Conservation (phyloP, 169 alveolate species). For the Amoebophrya sp. region DNA sequence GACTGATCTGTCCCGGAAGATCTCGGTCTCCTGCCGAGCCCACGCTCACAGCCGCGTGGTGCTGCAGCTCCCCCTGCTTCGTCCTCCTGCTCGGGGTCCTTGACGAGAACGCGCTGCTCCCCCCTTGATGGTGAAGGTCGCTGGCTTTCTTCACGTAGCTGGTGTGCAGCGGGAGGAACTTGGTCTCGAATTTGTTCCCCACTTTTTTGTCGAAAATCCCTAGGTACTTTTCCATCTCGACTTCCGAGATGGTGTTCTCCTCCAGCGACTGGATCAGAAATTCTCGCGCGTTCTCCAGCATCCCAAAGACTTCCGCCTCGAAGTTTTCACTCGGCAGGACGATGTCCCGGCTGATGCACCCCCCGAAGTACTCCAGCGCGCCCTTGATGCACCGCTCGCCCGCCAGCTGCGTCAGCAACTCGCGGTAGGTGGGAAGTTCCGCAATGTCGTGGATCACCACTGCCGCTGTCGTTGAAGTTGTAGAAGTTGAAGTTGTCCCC, state of each 20-base stretch:
- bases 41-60: too few relatives aligned
- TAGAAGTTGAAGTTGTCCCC: too few relatives aligned
- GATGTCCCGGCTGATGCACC: not conserved
- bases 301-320: not conserved
- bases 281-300: not conserved
- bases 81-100: too few relatives aligned
- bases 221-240: not conserved
- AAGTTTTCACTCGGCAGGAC: not conserved
- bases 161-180: not conserved
- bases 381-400: constrained; percentile 2
- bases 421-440: not conserved
- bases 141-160: too few relatives aligned
- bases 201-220: not conserved
- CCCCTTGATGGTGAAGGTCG: too few relatives aligned
- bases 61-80: too few relatives aligned
- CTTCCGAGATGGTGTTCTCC: not conserved
- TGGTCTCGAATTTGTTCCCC: not conserved
- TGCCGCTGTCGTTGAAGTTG: too few relatives aligned
- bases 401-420: not conserved
- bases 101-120: too few relatives aligned
- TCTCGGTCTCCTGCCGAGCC: too few relatives aligned
- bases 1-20: too few relatives aligned
- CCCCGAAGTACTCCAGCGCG: not conserved
- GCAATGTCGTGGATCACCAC: not conserved
- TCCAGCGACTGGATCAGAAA: not conserved